Base-by-base conservation (phyloP, 495 filamentous ascomycete species). In the Pseudotulostoma volvatum region DNA sequence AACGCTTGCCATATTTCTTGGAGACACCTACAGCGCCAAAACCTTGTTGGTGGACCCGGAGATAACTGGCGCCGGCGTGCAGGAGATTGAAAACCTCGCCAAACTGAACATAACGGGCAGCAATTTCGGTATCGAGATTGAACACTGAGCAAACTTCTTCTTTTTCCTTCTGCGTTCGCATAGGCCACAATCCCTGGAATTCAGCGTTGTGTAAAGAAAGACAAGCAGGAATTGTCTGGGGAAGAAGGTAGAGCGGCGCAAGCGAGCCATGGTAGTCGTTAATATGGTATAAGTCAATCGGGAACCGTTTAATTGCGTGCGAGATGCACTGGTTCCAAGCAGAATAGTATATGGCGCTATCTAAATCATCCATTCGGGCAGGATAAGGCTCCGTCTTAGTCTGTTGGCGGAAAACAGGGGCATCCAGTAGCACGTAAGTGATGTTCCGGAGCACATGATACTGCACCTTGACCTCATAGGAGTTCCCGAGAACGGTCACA, bases 231-330 rank as follows among this genome's bases (percentile, higher is more conserved):
- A 67, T 49, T 1, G 61, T 77, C 28, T 70, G 57, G 9, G 79
- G 79, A 3, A 83, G 63, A 13, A 81, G 63, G 42, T 85, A 78
- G 4, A 84, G 59, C 8, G 77, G 79, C 28, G 80, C 80, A 4
- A 79, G 55, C 13, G 79, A 75, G 20, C 80, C 80, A 42, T 85
- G 80, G 50, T 84, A 85, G 51, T 85, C 80, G 53, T 85, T 85
- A 49, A 84, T 77, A 51, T 85, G 80, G 49, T 85, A 85, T 15
- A 85, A 49, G 46, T 84, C 77, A 33, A 81, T 63, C 0, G 75
- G 69, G 33, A 71, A 71, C 4, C 68, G 62, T 28, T 60, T 66
- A 38, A 81, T 67, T 0, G 75, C 54, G 38, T 76, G 61, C 1
- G 77, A 73, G 45, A 81, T 79, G 42, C 77, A 81, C 42, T 70